Base-by-base conservation (phyloP, 257 asterid species). In the Solanum stenotomum region DNA sequence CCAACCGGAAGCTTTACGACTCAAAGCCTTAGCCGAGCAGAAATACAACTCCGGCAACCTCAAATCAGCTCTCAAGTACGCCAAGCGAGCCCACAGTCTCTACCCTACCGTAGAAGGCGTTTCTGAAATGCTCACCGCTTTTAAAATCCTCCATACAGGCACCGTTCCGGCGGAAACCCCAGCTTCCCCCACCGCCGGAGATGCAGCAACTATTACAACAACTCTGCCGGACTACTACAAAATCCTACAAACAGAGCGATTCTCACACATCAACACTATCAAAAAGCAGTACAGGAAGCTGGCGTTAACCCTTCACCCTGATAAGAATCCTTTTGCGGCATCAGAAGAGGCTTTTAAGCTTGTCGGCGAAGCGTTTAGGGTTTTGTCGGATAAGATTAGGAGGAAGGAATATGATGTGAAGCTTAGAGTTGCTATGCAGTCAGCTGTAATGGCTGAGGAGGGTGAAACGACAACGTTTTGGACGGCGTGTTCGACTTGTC, bases 261-360 rank as follows among this genome's bases (percentile, higher is more conserved):
- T 96, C 71, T 89, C 96, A 11, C 95, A 91, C 91, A 90, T 91
- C 83, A 93, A 93, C 85, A 83, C 91, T 3, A 92, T 96, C 5
- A 96, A 94, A 89, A 96, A 90, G 71, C 96, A 96, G 93, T 96
- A 95, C 90, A 94, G 87, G 89, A 94, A 91, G 91, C 93, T 96
- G 74, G 99, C 99, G 33, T 86, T 96, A 88, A 85, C 91, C 52
- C 91, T 96, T 27, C 99, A 96, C 71, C 99, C 99, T 0, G 99
- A 96, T 35, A 96, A 95, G 85, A 95, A 93, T 40, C 91, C 98
- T 18, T 93, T 84, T 34, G 81, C 31, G 31, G 98, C 94, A 6
- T 93, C 93, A 2, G 99, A 92, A 88, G 98, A 94, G 87, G 99
- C 99, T 59, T 96, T 96, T 87, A 96, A 96, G 93, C 83, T 93